Percentiles rank a stretch among this genome's conserved stretches.
Evolutionary conservation across 2,329 filamentous ascomycete genomes (phyloP).

Genomic region (Pyricularia pennisetigena): DNA sequence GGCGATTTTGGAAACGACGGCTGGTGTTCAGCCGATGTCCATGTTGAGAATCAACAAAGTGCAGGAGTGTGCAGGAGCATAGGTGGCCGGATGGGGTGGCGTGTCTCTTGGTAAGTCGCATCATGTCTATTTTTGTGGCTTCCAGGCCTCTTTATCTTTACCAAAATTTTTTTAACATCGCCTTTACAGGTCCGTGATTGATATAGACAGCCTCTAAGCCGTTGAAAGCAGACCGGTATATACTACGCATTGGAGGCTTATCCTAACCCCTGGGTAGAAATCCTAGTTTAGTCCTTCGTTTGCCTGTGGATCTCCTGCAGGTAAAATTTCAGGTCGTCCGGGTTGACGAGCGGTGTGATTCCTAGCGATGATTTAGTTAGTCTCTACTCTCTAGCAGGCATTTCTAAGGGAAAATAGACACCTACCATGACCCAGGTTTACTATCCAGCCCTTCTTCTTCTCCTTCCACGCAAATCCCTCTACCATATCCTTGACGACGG

Average conservation of each 20-base stretch:
- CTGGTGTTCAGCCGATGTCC: slow-evolving; percentile 55
- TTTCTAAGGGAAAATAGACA: background rate
- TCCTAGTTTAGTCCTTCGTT: slow-evolving; percentile 26
- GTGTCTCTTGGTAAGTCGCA: slow-evolving; percentile 42
- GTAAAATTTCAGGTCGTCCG: slow-evolving; percentile 87
- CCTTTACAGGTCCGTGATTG: slow-evolving; percentile 11
- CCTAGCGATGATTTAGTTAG: slow-evolving; percentile 39
- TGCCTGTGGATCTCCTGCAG: slow-evolving; percentile 82
- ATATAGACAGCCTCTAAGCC: slow-evolving; percentile 11
- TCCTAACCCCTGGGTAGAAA: background rate
- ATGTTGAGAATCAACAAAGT: slow-evolving; percentile 48
- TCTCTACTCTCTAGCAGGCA: background rate
- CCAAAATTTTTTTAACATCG: background rate
- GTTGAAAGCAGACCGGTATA: background rate
- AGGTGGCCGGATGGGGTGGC: slow-evolving; percentile 45
- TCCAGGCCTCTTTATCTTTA: background rate
- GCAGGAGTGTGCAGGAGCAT: slow-evolving; percentile 52
- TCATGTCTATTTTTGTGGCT: background rate
- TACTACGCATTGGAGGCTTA: background rate
- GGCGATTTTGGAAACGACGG: slow-evolving; percentile 31
- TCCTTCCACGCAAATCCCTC: slow-evolving; percentile 65
- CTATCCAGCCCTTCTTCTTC: slow-evolving; percentile 89
- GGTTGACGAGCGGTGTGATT: slow-evolving; percentile 90
- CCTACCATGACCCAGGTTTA: slow-evolving; percentile 89
- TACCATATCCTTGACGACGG: slow-evolving; percentile 77